phyloP scores from a whole-genome alignment of 1,139 yeast species.

The Saccharomyces pastorianus region DNA sequence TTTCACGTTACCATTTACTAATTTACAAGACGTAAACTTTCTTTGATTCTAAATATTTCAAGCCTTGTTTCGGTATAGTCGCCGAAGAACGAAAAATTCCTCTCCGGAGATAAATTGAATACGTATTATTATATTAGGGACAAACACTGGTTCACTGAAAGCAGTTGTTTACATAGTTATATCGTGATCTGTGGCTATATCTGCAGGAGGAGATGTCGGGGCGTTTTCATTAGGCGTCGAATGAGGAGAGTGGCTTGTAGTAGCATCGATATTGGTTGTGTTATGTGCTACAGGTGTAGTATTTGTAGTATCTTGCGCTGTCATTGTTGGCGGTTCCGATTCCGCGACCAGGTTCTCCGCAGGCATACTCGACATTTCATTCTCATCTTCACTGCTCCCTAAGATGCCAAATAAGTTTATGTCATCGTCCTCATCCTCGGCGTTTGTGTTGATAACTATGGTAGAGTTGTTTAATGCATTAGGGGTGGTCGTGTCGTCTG shows the following conservation, averaged over 20 bases:
- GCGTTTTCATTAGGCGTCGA: neutral
- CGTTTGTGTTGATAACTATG: conserved; percentile 13
- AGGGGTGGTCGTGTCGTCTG: neutral
- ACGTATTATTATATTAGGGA: neutral
- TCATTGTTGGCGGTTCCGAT: neutral
- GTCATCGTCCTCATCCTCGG: conserved; percentile 18
- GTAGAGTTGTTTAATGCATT: conserved; percentile 7
- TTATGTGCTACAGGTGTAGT: neutral
- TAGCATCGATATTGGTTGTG: neutral
- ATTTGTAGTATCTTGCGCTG: conserved; percentile 1
- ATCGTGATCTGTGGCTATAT: neutral
- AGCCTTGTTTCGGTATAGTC: neutral
- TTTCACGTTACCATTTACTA: neutral
- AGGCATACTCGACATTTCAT: conserved; percentile 1
- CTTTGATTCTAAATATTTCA: neutral
- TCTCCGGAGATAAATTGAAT: neutral
- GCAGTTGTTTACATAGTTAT: neutral
- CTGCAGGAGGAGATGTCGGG: neutral
- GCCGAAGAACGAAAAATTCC: neutral
- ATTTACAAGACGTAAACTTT: neutral
- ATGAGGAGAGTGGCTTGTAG: neutral
- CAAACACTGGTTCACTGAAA: neutral
- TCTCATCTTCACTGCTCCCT: conserved; percentile 23
- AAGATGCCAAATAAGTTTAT: conserved; percentile 21
- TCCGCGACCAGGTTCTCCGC: neutral